Evolutionary conservation across 75 land plant genomes (phyloP).

Genomic region (Selaginella moellendorffii): DNA sequence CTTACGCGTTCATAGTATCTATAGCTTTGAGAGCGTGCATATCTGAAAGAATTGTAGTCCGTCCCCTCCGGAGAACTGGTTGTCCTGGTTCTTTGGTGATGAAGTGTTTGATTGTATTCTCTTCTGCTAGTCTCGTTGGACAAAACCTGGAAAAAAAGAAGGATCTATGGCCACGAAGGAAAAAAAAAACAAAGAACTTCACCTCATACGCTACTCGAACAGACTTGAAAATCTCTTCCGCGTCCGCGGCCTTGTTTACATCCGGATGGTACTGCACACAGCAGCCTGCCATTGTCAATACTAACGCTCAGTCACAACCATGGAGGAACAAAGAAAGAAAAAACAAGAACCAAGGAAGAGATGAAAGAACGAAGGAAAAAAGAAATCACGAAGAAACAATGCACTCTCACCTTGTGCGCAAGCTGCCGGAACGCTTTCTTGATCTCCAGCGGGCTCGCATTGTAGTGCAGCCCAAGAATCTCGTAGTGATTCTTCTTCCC

Average conservation of each 20-base stretch:
- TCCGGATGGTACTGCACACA: slow-evolving; percentile 75
- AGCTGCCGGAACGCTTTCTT: slow-evolving; percentile 62
- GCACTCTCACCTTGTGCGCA: slow-evolving; percentile 40
- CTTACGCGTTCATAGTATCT: background rate
- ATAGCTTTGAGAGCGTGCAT: background rate
- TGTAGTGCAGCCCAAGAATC: slow-evolving; percentile 37
- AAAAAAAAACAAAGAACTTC: slow-evolving; percentile 4
- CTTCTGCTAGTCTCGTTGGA: slow-evolving; percentile 42
- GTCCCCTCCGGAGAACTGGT: slow-evolving; percentile 19
- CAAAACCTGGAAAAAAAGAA: slow-evolving; percentile 37
- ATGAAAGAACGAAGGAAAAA: no score
- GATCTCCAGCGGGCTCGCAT: slow-evolving; percentile 36
- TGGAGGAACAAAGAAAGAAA: background rate
- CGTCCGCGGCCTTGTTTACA: slow-evolving; percentile 52
- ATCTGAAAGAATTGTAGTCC: background rate
- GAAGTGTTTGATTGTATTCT: slow-evolving; percentile 27
- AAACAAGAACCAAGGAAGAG: no score
- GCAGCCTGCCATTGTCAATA: slow-evolving; percentile 8
- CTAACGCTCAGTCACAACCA: background rate
- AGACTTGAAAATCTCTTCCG: slow-evolving; percentile 49
- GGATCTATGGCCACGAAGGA: background rate
- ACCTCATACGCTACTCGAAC: slow-evolving; percentile 73
- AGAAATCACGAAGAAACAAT: background rate
- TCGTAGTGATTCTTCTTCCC: slow-evolving; percentile 45
- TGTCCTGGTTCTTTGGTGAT: slow-evolving; percentile 14